Conservation (phyloP, 371 early-diverging fungal genomes). For the Mucor lusitanicus region DNA sequence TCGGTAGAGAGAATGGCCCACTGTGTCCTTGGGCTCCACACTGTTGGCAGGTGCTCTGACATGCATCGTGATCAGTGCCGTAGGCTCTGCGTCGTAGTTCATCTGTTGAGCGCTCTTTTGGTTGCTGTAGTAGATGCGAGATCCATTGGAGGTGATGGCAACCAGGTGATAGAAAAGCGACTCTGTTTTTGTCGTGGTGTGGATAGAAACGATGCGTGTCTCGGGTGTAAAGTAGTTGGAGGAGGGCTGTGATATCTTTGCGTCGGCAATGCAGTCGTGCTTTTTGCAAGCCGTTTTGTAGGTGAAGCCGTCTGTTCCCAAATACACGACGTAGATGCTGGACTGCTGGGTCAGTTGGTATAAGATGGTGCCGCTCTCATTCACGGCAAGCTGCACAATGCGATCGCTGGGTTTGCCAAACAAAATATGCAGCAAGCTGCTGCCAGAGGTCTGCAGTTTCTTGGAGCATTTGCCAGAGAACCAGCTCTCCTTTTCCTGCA, state of each 20-base stretch:
- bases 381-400: slow-evolving; percentile 61
- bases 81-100: slow-evolving; percentile 27
- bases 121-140: slow-evolving; percentile 72
- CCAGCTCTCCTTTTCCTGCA: slow-evolving; percentile 77
- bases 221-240: slow-evolving; percentile 32
- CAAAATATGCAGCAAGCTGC: slow-evolving; percentile 11
- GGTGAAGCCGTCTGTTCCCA: slow-evolving; percentile 26
- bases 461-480: slow-evolving; percentile 77
- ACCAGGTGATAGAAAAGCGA: slow-evolving; percentile 65
- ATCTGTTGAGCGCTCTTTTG: slow-evolving; percentile 18
- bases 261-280: slow-evolving; percentile 32
- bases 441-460: slow-evolving; percentile 30
- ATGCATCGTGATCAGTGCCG: slow-evolving; percentile 59
- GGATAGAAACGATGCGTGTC: slow-evolving; percentile 66
- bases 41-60: slow-evolving; percentile 63
- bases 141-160: slow-evolving; percentile 71
- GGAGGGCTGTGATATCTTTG: slow-evolving; percentile 43
- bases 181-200: slow-evolving; percentile 61
- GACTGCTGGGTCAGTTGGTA: slow-evolving; percentile 52
- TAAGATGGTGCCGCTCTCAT: slow-evolving; percentile 43
- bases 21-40: slow-evolving; percentile 34
- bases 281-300: slow-evolving; percentile 22
- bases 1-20: slow-evolving; percentile 61
- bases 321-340: slow-evolving; percentile 60
- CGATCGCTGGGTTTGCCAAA: slow-evolving; percentile 38